A percentile compares a stretch with the other conserved stretches of the same genome.
Conservation (phyloP, 106 monocot genomes). For the Hemerocallis citrina region DNA sequence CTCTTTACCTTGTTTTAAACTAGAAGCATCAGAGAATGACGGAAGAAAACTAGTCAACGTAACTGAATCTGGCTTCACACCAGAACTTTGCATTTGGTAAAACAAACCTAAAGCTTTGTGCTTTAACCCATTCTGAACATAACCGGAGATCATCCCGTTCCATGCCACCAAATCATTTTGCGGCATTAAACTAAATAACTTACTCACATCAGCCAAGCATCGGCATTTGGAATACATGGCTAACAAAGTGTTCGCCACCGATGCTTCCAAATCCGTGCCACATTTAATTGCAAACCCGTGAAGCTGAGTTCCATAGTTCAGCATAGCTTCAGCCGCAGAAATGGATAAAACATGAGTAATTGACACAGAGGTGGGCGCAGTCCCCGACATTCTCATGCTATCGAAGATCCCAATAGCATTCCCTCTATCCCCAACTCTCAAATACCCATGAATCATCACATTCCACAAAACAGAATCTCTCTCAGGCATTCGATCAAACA, state of each 20-base stretch:
- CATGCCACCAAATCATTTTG: conserved; percentile 56
- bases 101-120: conserved; percentile 56
- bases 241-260: conserved; percentile 75
- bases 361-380: conserved; percentile 42
- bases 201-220: conserved; percentile 40
- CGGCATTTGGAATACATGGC: conserved; percentile 80
- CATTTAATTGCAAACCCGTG: conserved; percentile 49
- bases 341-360: conserved; percentile 53
- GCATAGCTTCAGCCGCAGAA: conserved; percentile 46
- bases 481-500: conserved; percentile 68
- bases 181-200: conserved; percentile 49
- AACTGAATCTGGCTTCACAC: conserved; percentile 68
- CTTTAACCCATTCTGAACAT: conserved; percentile 70
- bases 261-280: conserved; percentile 47
- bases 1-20: conserved; percentile 51
- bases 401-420: conserved; percentile 47
- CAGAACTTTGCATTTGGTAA: conserved; percentile 46
- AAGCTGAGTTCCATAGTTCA: conserved; percentile 54
- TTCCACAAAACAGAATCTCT: conserved; percentile 86
- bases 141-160: conserved; percentile 87
- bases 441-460: conserved; percentile 83
- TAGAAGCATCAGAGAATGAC: conserved; percentile 42
- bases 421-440: conserved; percentile 22
- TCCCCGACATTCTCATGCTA: conserved; percentile 41
- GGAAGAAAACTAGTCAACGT: conserved; percentile 77